Base-by-base conservation (phyloP, 495 filamentous ascomycete genomes). In the Xylaria telfairii region DNA sequence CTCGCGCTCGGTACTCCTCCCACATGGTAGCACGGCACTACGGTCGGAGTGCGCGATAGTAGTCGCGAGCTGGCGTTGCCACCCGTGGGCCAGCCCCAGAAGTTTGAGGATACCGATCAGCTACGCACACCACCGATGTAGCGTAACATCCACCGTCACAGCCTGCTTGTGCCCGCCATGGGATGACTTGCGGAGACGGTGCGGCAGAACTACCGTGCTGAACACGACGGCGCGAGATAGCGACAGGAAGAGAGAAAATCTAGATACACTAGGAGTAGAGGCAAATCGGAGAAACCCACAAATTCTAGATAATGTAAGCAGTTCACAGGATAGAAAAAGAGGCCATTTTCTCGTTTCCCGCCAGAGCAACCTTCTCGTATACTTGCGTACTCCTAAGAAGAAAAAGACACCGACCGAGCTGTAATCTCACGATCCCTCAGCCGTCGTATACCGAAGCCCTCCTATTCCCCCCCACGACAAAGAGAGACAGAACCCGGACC, bases 21-120 rank as follows among this genome's bases (percentile, higher is more conserved):
- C 30, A 15, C 26, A 13, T 1, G 2, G 19, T 34, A 24, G 34
- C 26, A 0, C 37, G 37, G 28, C 8, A 9, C 37, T 17, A 65
- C 10, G 44, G 6, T 65, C 30, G 61, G 61, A 26, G 64, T 54
- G 34, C 34, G 59, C 59, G 59, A 44, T 12, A 9, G 57, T 44
- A 69, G 67, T 69, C n/a, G 67, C 54, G 46, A 70, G 61, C 19
- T 53, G 46, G 46, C 39, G 34, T 64, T 57, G 46, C 60, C 68
- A 57, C 44, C 39, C 65, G 65, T 64, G 68, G 68, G 46, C 60
- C 54, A 42, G 68, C 68, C 68, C 68, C 59, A 70, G 47, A 70
- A 56, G 15, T 49, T 49, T 64, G 59, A 70, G 60, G 42, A 65
- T 70, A 69, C 67, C 24, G 67, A 69, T 68, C 66, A 68, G 66